These are phyloP conservation scores for Metarhizium brunneum DNA, from an alignment of 2,329 filamentous ascomycete species.

Conservation along the genomic window DNA sequence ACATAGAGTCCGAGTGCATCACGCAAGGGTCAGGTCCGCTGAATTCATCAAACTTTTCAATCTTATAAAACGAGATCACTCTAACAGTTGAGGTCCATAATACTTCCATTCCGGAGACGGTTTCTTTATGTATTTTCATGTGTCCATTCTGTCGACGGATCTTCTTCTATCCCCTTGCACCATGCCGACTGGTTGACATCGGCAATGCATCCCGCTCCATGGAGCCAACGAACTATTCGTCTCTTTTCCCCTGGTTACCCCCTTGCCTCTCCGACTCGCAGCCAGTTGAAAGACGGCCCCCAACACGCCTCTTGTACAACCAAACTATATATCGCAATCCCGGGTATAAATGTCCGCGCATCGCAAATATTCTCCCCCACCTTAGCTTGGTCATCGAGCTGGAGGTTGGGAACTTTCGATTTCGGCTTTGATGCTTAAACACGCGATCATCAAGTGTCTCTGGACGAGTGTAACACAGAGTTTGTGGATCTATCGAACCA, in stretches of 20 bases:
- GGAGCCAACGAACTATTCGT: background rate
- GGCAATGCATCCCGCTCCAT: background rate
- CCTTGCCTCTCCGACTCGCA: background rate
- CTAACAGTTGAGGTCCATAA: background rate
- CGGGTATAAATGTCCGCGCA: background rate
- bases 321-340: background rate
- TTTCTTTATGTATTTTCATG: background rate
- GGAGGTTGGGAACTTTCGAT: background rate
- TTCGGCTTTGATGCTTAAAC: background rate
- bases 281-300: conserved; percentile 12
- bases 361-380: background rate
- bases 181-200: conserved; percentile 6
- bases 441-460: background rate
- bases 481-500: background rate
- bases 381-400: background rate
- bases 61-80: background rate
- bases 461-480: background rate
- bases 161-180: background rate
- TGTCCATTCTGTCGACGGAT: background rate
- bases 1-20: background rate
- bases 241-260: background rate
- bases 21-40: background rate
- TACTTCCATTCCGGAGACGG: background rate
- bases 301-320: background rate
- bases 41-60: background rate